Base-by-base conservation (phyloP, 2,329 filamentous ascomycete species). In the Cercospora sp. region DNA sequence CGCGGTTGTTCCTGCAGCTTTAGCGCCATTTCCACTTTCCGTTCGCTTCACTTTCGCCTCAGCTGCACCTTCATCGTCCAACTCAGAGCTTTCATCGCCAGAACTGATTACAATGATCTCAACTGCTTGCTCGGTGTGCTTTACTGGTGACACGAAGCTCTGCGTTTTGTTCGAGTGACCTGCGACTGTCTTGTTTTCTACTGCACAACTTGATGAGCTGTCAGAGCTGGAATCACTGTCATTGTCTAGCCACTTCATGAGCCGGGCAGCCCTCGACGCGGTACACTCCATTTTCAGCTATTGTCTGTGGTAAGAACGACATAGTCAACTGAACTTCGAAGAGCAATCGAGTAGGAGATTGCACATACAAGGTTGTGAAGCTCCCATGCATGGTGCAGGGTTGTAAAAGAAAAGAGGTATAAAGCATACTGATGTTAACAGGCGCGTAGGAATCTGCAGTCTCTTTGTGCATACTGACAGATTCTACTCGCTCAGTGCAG, bases 91-190 rank as follows among this genome's bases (percentile, higher is more conserved):
- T 33, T 59, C 55, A 36, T 59, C 30, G 2, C 55, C 55, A 36
- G 55, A 59, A 59, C 55, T 59, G 55, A 59, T 59, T 23, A 59
- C 55, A n/a, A 59, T 59, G n/a, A 59, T 20, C 55, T 59, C 55
- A n/a, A 36, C n/a, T 59, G 28, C 55, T 59, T 33, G 48, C 48
- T 53, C 12, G 48, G 23, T 5, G 2, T 53, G 13, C 28, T 31
- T 30, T 28, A 33, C 30, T 33, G 55, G 16, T 20, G 28, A 8
- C 28, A 1, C 5, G 12, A 26, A 31, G 26, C 55, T 59, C 4
- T 59, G 26, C 18, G n/a, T n/a, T 12, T 23, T 36, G 55, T 16
- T 12, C 8, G n/a, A 18, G 12, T 20, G 3, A 4, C n/a, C 28
- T 3, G 30, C 18, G 9, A 5, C 26, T 33, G 30, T 28, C 3